A percentile compares a stretch with the other conserved stretches of the same genome.
phyloP scores from a whole-genome alignment of 768 basidiomycete species.

The Fomitopsis serialis region DNA sequence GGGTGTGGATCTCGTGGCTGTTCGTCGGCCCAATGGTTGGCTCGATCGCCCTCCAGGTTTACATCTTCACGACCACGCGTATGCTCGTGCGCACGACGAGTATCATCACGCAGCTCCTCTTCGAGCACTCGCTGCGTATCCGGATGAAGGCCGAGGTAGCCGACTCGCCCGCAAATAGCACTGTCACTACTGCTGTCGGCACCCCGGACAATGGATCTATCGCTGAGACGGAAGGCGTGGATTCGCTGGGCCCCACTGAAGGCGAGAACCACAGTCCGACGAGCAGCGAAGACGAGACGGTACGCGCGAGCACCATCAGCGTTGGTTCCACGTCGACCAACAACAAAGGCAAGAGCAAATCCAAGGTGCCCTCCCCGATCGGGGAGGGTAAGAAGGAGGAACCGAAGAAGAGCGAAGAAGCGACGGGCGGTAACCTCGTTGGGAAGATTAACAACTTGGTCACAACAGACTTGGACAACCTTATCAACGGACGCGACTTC shows the following conservation, averaged over 20 bases:
- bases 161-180: constrained; percentile 13
- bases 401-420: neutral
- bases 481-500: constrained; percentile 25
- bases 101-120: constrained; percentile 48
- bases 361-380: constrained; percentile 2
- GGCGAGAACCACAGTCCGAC: constrained; percentile 1
- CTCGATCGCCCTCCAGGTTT: constrained; percentile 45
- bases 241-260: constrained; percentile 1
- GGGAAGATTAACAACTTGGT: constrained; percentile 78
- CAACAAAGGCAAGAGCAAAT: constrained; percentile 3
- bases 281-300: constrained; percentile 12
- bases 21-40: constrained; percentile 41
- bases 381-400: neutral
- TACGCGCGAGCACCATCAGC: constrained; percentile 9
- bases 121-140: constrained; percentile 50
- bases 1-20: constrained; percentile 59
- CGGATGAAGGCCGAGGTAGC: constrained; percentile 36
- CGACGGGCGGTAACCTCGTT: constrained; percentile 37
- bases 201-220: constrained; percentile 22
- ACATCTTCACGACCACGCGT: constrained; percentile 35
- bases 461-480: constrained; percentile 32
- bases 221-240: constrained; percentile 6
- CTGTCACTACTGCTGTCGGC: constrained; percentile 18
- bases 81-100: constrained; percentile 36
- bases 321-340: neutral